Percentiles rank a stretch among this genome's conserved stretches.
These are phyloP conservation scores for Dillenia suffruticosa DNA, from an alignment of 164 flowering plant species.

Conservation along the genomic window DNA sequence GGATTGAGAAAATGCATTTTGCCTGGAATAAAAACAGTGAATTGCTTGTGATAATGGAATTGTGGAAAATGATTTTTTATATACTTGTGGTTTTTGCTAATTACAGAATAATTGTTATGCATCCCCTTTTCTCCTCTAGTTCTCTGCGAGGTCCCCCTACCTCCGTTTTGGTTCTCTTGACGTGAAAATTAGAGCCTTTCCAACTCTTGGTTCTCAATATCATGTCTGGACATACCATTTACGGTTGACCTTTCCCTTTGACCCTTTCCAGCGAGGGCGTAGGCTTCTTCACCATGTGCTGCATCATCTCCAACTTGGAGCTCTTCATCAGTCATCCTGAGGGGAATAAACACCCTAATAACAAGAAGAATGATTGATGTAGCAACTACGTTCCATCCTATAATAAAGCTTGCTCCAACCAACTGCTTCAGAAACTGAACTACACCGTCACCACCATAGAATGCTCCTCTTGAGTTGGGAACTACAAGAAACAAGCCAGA, in stretches of 20 bases:
- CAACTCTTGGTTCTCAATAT: neutral
- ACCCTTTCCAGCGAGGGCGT: constrained; percentile 23
- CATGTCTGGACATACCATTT: neutral
- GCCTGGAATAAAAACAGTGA: too few relatives aligned
- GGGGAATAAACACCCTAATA: constrained; percentile 13
- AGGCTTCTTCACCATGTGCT: constrained; percentile 36
- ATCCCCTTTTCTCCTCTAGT: too few relatives aligned
- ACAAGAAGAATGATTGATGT: constrained; percentile 20
- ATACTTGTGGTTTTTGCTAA: too few relatives aligned
- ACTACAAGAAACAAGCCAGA: constrained; percentile 18
- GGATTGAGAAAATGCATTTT: too few relatives aligned
- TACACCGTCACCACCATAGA: constrained; percentile 15
- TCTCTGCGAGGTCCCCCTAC: too few relatives aligned
- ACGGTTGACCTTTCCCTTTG: constrained; percentile 5
- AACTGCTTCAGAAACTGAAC: constrained; percentile 20
- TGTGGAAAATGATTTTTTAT: too few relatives aligned
- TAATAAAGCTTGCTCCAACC: constrained; percentile 14
- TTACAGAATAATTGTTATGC: too few relatives aligned
- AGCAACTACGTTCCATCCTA: constrained; percentile 16
- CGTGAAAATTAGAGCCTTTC: neutral
- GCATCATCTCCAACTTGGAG: constrained; percentile 31
- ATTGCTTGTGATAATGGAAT: too few relatives aligned
- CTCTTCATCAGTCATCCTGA: constrained; percentile 25
- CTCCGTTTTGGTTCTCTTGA: too few relatives aligned
- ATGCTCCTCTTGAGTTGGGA: constrained; percentile 22